Conservation (phyloP, 352 stramenopile genomes). For the Phytophthora sojae region DNA sequence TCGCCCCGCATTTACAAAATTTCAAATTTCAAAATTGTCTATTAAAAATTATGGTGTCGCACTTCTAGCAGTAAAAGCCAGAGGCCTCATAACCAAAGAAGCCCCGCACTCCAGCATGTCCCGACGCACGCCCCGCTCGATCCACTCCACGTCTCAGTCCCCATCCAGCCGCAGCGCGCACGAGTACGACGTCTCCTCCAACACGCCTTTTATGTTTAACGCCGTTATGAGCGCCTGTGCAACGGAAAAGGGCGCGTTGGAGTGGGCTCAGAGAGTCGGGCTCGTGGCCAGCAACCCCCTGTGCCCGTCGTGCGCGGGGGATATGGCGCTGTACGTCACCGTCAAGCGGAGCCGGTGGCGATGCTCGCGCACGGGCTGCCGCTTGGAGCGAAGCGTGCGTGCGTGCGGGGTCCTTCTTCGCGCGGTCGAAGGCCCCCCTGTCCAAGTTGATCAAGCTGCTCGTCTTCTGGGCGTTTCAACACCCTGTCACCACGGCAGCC, state of each 20-base stretch:
- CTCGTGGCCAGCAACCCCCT: not conserved
- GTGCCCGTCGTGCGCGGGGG: no score
- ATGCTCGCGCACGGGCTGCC: not conserved
- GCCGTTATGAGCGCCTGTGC: not conserved
- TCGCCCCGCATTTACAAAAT: no score
- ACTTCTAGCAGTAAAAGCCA: no score
- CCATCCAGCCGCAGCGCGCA: not conserved
- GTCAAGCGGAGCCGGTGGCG: not conserved
- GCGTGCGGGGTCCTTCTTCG: not conserved
- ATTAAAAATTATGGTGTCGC: no score
- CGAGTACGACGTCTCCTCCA: not conserved
- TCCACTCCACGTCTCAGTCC: no score
- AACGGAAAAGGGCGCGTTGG: not conserved
- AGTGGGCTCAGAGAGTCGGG: not conserved
- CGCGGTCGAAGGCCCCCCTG: not conserved
- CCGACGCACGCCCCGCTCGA: no score
- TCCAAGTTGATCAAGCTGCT: not conserved
- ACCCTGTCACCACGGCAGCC: not conserved
- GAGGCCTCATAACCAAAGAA: no score
- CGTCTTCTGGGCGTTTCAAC: not conserved
- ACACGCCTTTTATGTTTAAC: not conserved
- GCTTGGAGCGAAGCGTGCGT: not conserved
- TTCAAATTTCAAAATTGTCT: no score
- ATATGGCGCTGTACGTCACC: not conserved
- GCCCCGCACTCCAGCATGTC: no score